Base-by-base conservation (phyloP, 495 filamentous ascomycete species). In the Geoglossum glabrum region DNA sequence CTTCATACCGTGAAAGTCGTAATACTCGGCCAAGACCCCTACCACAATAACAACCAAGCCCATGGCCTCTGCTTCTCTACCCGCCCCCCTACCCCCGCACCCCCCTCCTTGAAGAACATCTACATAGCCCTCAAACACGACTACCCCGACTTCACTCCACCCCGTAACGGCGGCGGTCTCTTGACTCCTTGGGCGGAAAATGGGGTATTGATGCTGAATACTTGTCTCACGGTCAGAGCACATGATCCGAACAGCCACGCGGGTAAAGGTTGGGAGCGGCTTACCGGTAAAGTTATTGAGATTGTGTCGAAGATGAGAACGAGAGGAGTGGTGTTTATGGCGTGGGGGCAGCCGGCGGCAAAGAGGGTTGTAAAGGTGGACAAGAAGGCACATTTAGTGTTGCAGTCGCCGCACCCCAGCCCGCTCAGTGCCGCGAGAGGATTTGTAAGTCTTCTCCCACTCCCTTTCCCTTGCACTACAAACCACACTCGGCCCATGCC, bases 21-120 rank as follows among this genome's bases (percentile, higher is more conserved):
- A 8, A 85, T 98, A 68, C 64, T 96, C 46, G 92, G 93, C 60
- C 92, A 98, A 71, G 92, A 98, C 68, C 92, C 92, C 5, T 98
- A 98, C 69, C 92, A 97, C 73, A 92, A 93, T 67, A 63, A 76
- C 70, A 93, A 94, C 72, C 92, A 98, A 76, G 92, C 92, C 34
- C 90, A 95, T 70, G 92, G 92, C 26, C 80, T 98, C 49, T 86
- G 81, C 67, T 98, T 98, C 78, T 94, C 87, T 19, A 88, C 96
- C 55, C 87, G 84, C 0, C 81, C 92, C 0, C 92, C 92, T 0
- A 95, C 87, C 0, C 78, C 77, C 5, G 90, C 89, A 0, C 92
- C 92, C 0, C 88, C 87, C 0, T 90, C 85, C 1, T 78, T 98
- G 13, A 75, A 77, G 57, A 98, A 97, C 72, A 96, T 98, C 68